Conservation (phyloP, 768 basidiomycete genomes). For the Russula abietina region DNA sequence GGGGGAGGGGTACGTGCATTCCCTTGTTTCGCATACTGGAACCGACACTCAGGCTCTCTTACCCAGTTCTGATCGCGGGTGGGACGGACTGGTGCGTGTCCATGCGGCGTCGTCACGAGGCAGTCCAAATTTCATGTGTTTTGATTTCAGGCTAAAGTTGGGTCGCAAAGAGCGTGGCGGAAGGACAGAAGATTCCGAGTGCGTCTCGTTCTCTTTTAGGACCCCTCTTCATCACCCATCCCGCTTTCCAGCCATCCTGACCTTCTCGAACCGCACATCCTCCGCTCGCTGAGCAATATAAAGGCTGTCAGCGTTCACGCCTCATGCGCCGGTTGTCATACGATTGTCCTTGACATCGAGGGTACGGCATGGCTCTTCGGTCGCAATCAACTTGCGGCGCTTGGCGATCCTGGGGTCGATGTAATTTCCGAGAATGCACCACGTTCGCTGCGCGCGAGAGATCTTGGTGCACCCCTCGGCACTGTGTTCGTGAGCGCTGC, state of each 20-base stretch:
- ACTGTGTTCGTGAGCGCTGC: conserved; percentile 70
- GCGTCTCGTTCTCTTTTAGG: conserved; percentile 2
- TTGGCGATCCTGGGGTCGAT: conserved; percentile 50
- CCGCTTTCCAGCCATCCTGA: conserved; percentile 53
- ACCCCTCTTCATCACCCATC: not conserved
- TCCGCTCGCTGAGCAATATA: conserved; percentile 82
- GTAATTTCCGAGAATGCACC: conserved; percentile 71
- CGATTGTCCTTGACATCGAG: conserved; percentile 62
- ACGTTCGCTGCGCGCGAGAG: conserved; percentile 48
- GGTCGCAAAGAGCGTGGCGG: conserved; percentile 25
- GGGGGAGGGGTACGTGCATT: conserved; percentile 22
- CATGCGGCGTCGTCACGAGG: conserved; percentile 21
- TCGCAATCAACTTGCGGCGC: conserved; percentile 62
- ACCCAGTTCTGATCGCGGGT: conserved; percentile 72
- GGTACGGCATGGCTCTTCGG: conserved; percentile 90
- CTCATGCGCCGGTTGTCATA: conserved; percentile 71
- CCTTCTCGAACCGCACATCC: conserved; percentile 80
- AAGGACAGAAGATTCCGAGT: conserved; percentile 22
- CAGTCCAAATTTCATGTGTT: conserved; percentile 20
- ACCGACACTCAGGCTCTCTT: conserved; percentile 22
- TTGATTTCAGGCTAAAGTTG: conserved; percentile 13
- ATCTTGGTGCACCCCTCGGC: conserved; percentile 54
- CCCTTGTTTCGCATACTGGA: conserved; percentile 9
- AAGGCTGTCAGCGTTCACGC: conserved; percentile 66
- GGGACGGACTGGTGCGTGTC: conserved; percentile 78